These are phyloP conservation scores for Eimeria acervulina DNA, from an alignment of 169 alveolate genomes.

Conservation along the genomic window DNA sequence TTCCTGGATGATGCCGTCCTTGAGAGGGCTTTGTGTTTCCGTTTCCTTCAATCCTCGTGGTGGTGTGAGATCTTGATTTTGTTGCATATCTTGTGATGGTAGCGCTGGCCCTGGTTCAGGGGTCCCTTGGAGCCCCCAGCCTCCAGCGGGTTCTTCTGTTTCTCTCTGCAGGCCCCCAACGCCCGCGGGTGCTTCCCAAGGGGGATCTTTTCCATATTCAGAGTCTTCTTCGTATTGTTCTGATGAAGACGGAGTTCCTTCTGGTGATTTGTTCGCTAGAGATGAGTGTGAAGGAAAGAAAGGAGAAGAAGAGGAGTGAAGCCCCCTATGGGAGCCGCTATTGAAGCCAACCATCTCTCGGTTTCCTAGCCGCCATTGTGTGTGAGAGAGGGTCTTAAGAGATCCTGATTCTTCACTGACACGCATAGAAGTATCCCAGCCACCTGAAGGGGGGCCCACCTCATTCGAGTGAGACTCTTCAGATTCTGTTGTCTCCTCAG, in stretches of 20 bases:
- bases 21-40: neutral
- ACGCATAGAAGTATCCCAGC: neutral
- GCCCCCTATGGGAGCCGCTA: neutral
- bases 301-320: neutral
- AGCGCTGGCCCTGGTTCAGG: neutral
- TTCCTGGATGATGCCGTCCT: neutral
- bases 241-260: neutral
- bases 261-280: neutral
- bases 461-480: neutral
- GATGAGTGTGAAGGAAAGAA: neutral
- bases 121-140: neutral
- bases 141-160: neutral
- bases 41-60: neutral
- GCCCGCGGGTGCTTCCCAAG: neutral
- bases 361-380: neutral
- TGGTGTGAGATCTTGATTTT: neutral
- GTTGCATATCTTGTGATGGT: neutral
- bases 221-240: neutral
- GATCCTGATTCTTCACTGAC: neutral
- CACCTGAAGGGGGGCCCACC: neutral
- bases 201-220: neutral
- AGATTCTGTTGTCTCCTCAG: slow-evolving; percentile 16
- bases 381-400: neutral
- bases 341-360: neutral
- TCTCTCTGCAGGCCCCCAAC: neutral